Evolutionary conservation across 2,329 filamentous ascomycete genomes (phyloP).

Genomic region (Hysterium pulicare): DNA sequence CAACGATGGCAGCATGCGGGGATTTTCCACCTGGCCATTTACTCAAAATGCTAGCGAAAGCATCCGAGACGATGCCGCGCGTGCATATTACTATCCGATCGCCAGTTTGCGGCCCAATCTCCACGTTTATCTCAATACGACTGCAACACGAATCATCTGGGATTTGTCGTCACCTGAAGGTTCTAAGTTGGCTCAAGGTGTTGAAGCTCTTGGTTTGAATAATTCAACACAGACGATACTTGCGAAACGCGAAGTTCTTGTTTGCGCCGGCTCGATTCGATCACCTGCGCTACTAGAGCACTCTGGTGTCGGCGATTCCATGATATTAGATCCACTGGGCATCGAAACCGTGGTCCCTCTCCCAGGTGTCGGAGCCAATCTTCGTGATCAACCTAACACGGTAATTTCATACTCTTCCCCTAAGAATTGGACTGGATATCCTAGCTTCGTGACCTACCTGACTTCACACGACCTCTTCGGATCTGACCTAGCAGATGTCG

Average conservation of each 20-base stretch:
- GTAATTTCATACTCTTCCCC: conserved; percentile 21
- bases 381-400: conserved; percentile 34
- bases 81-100: conserved; percentile 48
- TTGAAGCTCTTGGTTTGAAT: conserved; percentile 18
- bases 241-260: conserved; percentile 28
- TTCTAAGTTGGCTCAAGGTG: conserved; percentile 19
- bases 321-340: conserved; percentile 14
- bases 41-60: conserved; percentile 39
- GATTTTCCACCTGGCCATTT: conserved; percentile 42
- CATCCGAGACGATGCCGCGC: conserved; percentile 46
- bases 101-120: conserved; percentile 39
- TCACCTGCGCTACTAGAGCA: conserved; percentile 34
- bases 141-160: conserved; percentile 42
- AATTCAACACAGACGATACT: not conserved
- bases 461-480: conserved; percentile 36
- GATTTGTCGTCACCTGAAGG: not conserved
- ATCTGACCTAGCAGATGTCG: conserved; percentile 17
- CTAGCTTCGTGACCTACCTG: conserved; percentile 35
- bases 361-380: conserved; percentile 29
- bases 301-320: conserved; percentile 36
- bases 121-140: conserved; percentile 42
- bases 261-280: conserved; percentile 33
- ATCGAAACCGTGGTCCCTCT: conserved; percentile 12
- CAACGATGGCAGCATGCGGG: conserved; percentile 45
- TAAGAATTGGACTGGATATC: conserved; percentile 37